Evolutionary conservation across 2,329 filamentous ascomycete genomes (phyloP).

Genomic region (Dissoconium aciculare): DNA sequence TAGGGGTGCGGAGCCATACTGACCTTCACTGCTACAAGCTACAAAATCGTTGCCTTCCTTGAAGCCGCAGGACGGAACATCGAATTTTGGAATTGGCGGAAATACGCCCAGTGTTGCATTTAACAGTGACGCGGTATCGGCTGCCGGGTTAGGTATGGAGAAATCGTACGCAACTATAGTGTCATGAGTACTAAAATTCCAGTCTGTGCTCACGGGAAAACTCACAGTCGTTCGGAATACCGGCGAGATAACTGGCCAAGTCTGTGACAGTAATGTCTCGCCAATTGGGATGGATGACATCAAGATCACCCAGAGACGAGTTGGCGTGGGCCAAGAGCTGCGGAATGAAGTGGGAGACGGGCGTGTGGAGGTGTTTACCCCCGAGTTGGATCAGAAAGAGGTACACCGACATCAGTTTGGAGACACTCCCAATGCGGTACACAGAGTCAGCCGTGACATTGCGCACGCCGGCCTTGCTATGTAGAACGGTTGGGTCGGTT

Average conservation of each 20-base stretch:
- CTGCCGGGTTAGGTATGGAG: no score
- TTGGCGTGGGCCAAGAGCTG: conserved; percentile 19
- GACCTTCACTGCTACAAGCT: not conserved
- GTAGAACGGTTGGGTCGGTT: conserved; percentile 7
- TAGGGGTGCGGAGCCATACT: not conserved
- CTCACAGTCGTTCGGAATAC: conserved; percentile 21
- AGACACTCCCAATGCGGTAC: conserved; percentile 11
- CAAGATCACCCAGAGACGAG: conserved; percentile 9
- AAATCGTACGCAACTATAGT: not conserved
- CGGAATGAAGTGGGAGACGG: conserved; percentile 34
- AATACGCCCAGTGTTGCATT: not conserved
- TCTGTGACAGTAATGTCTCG: conserved; percentile 34
- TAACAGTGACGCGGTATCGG: not conserved
- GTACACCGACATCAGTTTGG: conserved; percentile 11
- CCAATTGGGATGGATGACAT: conserved; percentile 30
- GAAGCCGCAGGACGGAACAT: not conserved
- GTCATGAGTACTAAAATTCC: not conserved
- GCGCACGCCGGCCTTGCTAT: conserved; percentile 7
- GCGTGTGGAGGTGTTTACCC: no score
- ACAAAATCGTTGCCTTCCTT: not conserved
- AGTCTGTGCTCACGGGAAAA: not conserved
- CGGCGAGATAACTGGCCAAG: conserved; percentile 34
- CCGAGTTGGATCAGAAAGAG: conserved; percentile 9
- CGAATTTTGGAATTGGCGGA: not conserved
- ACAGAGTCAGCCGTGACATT: conserved; percentile 10